These are phyloP conservation scores for Geotrichum carabidarum DNA, from an alignment of 1,139 yeast genomes.

Conservation along the genomic window DNA sequence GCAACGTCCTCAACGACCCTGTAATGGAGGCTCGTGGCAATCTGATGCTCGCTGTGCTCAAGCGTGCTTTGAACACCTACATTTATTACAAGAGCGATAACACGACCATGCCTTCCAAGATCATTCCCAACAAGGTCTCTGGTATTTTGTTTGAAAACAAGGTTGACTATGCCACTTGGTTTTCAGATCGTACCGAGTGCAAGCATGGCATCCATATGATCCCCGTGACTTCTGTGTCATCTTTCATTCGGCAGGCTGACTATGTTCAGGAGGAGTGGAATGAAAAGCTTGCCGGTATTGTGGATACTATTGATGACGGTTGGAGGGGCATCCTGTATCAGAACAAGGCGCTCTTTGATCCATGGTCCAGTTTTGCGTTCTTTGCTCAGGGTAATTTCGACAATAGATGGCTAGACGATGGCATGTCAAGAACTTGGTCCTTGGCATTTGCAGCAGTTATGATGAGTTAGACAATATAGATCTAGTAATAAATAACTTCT, in stretches of 20 bases:
- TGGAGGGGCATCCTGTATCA: constrained; percentile 81
- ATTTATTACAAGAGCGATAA: constrained; percentile 54
- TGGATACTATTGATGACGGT: constrained; percentile 57
- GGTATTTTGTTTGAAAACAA: constrained; percentile 77
- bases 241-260: constrained; percentile 58
- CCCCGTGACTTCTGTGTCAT: constrained; percentile 79
- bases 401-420: constrained; percentile 62
- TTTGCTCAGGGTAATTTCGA: constrained; percentile 52
- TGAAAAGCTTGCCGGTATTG: constrained; percentile 44
- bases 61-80: constrained; percentile 57
- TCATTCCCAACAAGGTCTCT: constrained; percentile 56
- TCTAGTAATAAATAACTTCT: no score
- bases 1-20: constrained; percentile 54
- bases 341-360: constrained; percentile 68
- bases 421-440: constrained; percentile 88
- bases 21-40: constrained; percentile 65
- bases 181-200: constrained; percentile 65
- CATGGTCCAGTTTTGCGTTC: constrained; percentile 56
- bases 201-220: constrained; percentile 93
- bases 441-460: constrained; percentile 58
- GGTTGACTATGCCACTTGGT: constrained; percentile 82
- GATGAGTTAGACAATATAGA: constrained; percentile 29
- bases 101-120: constrained; percentile 47
- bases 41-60: constrained; percentile 60
- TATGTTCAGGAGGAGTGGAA: constrained; percentile 80